Evolutionary conservation across 2,329 filamentous ascomycete species (phyloP), one percentile per base, ranked within the genome.

Genomic region (Colletotrichum phormii): DNA sequence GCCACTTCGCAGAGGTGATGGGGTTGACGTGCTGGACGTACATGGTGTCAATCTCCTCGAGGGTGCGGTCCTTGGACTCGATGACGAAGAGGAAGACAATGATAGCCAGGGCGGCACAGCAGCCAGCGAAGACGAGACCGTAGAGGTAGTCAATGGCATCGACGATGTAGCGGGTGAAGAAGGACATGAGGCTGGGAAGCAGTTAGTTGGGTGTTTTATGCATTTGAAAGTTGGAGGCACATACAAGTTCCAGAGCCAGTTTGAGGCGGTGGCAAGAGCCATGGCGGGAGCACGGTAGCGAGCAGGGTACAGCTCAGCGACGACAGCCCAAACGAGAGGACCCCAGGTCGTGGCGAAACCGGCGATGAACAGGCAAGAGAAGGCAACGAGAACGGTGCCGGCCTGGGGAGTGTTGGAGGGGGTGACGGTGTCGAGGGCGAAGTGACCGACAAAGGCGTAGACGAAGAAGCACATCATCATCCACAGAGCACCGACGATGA

Each of bases 1-100:
- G 78, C 82, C 82, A 83, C 35, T 79, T 80, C 62, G 76, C 73
- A 11, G 86, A 87, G 64, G 81, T 84, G 77, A 86, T 86, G 26
- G 88, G 86, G 77, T 86, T 87, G 76, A 89, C 85, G 54, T 79
- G 80, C 51, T 83, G 77, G 22, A 87, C 84, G 79, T 95, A 95
- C 92, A 94, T 94, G 71, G 89, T 91, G 81, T 95, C 93, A 68
- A 95, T 91, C 81, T 95, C 92, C 83, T 95, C 93, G 22, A 95
- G 87, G 1, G 89, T 90, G 37, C 92, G 88, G 77, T 92, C 92
- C 81, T 93, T 91, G 74, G 89, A 91, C 83, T 95, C 93, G 77
- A 92, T 91, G 75, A 95, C 87, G 82, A 94, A 94, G 86, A 94
- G 93, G 86, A 91, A 95, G 71, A 94, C 92, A 62, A 94, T 86